Base-by-base conservation (phyloP, 1,284 basidiomycete species). In the Earliella scabrosa region DNA sequence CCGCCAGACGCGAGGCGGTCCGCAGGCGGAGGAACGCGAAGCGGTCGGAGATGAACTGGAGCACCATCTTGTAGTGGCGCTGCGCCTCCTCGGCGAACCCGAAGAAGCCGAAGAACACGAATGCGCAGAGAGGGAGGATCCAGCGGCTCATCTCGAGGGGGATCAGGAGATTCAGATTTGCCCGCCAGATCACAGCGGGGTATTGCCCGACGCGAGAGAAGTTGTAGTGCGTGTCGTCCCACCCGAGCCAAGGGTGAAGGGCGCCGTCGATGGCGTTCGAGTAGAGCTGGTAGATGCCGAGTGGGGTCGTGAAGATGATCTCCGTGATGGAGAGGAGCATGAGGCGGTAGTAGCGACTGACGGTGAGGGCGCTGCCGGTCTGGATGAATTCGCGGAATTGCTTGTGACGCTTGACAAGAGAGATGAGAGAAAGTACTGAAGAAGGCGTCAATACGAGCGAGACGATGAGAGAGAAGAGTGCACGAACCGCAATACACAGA, bases 341-440 rank as follows among this genome's bases (percentile, higher is more conserved):
- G 23, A 85, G 75, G 4, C 84, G 82, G 50, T 82, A 65, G 66
- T 82, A 86, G 18, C 78, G 78, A 54, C 74, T 73, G 48, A 75
- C 71, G 35, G 76, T 72, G 21, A 76, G 67, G 39, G 67, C 58
- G 48, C 52, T 61, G 56, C 67, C 66, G 44, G 56, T 55, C 54
- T 32, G 68, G 63, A 35, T 69, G 66, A 27, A 56, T 58, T 71
- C 63, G 18, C 71, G 58, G 56, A 75, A 74, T n/a, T 73, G 63
- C 13, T 38, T 47, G 11, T 20, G 46, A 1, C 53, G 35, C 13
- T 32, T 39, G 11, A 44, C 18, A 35, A 54, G 34, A 2, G 46
- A 40, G 9, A 13, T 57, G 35, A 81, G 65, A 45, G 68, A 73
- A 56, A 76, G 59, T 43, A 71, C 72, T 77, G 21, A 64, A 47